Conservation (phyloP, 139 green algal genomes). For the Closterium sp. region DNA sequence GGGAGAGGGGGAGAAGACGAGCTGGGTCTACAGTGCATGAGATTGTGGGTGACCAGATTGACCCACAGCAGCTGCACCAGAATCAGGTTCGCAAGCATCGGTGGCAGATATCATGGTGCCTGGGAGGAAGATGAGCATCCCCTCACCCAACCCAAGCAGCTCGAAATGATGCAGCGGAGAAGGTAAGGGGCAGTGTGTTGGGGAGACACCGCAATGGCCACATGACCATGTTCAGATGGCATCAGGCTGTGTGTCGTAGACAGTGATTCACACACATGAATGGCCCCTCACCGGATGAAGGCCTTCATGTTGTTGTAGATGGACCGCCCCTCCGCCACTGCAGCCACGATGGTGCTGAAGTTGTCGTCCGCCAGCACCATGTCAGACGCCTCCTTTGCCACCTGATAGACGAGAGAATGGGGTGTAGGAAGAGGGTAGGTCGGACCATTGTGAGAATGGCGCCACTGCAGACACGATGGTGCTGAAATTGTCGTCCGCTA, state of each 20-base stretch:
- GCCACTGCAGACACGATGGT: conserved; percentile 92
- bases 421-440: too few relatives aligned
- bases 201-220: too few relatives aligned
- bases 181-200: too few relatives aligned
- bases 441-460: too few relatives aligned
- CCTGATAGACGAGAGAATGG: too few relatives aligned
- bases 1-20: not conserved
- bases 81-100: conserved; percentile 74
- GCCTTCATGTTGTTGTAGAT: conserved; percentile 99
- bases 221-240: too few relatives aligned
- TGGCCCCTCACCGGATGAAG: conserved; percentile 76
- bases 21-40: not conserved
- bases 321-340: conserved; percentile 79
- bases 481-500: conserved; percentile 95
- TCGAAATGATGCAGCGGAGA: too few relatives aligned
- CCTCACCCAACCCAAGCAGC: conserved; percentile 76
- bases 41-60: conserved; percentile 90
- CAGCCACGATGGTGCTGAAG: conserved; percentile 93
- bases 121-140: conserved; percentile 91
- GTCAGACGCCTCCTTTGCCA: conserved; percentile 95
- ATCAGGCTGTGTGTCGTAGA: too few relatives aligned
- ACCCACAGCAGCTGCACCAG: conserved; percentile 93
- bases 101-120: conserved; percentile 86
- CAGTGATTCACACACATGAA: too few relatives aligned
- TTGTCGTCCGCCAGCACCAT: conserved; percentile 98